Conservation (phyloP, 495 filamentous ascomycete genomes). For the Oidiodendron maius region DNA sequence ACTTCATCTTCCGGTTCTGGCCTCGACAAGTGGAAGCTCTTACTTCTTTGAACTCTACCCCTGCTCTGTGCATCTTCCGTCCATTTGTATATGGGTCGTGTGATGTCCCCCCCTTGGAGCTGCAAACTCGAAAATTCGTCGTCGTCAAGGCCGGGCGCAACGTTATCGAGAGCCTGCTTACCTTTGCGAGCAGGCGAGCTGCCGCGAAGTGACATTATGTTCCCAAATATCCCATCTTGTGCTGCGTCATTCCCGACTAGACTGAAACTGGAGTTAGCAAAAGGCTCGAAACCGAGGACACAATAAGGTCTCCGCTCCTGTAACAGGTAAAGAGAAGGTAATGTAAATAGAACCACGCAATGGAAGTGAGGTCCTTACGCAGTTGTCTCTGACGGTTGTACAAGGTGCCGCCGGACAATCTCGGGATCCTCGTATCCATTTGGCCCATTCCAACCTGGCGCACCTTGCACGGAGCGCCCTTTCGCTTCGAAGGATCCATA, state of each 20-base stretch:
- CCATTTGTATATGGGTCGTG: slow-evolving; percentile 89
- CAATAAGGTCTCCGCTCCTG: too few relatives aligned
- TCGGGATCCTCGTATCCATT: slow-evolving; percentile 70
- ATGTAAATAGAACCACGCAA: too few relatives aligned
- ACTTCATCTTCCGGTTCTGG: slow-evolving; percentile 72
- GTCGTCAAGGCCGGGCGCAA: slow-evolving; percentile 48
- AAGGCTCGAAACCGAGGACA: neutral
- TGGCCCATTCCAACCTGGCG: slow-evolving; percentile 25
- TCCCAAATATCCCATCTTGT: slow-evolving; percentile 19
- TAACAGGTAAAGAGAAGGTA: too few relatives aligned
- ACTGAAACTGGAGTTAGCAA: neutral
- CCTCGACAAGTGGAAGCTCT: slow-evolving; percentile 74
- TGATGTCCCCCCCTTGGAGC: slow-evolving; percentile 91
- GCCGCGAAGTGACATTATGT: slow-evolving; percentile 17
- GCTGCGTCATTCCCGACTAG: slow-evolving; percentile 9
- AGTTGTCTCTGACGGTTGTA: slow-evolving; percentile 50
- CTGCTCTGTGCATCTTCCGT: slow-evolving; percentile 72
- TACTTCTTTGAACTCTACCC: slow-evolving; percentile 59
- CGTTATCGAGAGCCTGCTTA: slow-evolving; percentile 38
- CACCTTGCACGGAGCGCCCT: slow-evolving; percentile 38
- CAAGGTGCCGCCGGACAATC: slow-evolving; percentile 75
- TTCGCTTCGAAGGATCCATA: slow-evolving; percentile 73
- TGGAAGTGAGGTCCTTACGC: neutral
- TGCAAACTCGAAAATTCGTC: slow-evolving; percentile 90
- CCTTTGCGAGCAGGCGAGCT: slow-evolving; percentile 38